These are phyloP conservation scores for Drosera capensis DNA, from an alignment of 148 eudicot species.

Conservation along the genomic window DNA sequence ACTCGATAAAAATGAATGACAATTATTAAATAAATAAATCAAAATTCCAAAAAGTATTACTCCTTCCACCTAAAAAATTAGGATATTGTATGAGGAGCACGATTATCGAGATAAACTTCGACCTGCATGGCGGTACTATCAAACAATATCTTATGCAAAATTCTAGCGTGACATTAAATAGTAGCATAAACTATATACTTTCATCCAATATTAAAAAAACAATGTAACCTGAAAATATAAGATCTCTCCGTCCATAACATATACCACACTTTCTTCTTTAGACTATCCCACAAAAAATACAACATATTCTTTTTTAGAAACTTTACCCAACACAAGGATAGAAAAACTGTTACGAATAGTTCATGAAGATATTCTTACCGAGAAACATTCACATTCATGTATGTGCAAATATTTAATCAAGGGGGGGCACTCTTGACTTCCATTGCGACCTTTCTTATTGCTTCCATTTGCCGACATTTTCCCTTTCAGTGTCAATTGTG, in stretches of 20 bases:
- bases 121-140: too few species aligned
- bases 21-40: too few species aligned
- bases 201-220: background rate
- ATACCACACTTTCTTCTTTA: too few species aligned
- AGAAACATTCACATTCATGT: constrained; percentile 74
- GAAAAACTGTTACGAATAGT: background rate
- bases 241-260: too few species aligned
- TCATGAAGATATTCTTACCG: constrained; percentile 40
- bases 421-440: constrained; percentile 36
- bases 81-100: too few species aligned
- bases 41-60: too few species aligned
- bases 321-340: background rate
- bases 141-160: too few species aligned
- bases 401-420: constrained; percentile 78
- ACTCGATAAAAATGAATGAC: too few species aligned
- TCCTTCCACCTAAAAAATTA: too few species aligned
- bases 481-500: constrained; percentile 67
- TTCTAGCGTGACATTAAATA: too few species aligned
- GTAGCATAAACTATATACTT: too few species aligned
- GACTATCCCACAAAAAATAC: background rate
- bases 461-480: constrained; percentile 35
- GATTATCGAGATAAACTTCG: too few species aligned
- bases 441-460: constrained; percentile 49
- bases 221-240: constrained; percentile 1
- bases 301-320: background rate